Evolutionary conservation across 176 grass and related monocot genomes (phyloP), one percentile per base, ranked within the genome.

Genomic region (Aechmea fasciata): DNA sequence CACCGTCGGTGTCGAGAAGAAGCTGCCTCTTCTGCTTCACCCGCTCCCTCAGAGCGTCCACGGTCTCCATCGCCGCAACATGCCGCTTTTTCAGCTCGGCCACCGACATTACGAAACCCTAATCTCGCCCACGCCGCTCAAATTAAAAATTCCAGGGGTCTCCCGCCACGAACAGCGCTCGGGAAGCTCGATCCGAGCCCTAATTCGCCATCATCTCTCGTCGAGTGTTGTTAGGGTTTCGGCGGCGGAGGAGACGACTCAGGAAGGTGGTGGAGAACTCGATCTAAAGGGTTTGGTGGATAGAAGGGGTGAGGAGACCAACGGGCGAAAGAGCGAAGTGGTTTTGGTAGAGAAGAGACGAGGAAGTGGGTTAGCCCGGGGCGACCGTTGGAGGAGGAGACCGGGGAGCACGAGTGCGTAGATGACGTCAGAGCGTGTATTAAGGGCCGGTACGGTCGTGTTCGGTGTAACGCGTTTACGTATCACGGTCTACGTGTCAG

Each of bases 81-180:
- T 97, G 89, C 83, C 81, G 79, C 79, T 90, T 86, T 81, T 97
- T 97, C 64, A 97, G 82, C 79, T 97, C 94, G 61, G 82, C 89
- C 68, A 97, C 94, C 24, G 94, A 97, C 82, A 61, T 61, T 61
- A 10, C 17, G 20, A 61, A 61, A 61, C 55, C 54, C n/a, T 6
- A 59, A 17, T 18, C 3, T 18, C 19, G 19, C 2, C 13, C 54
- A 15, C 15, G 15, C 11, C 52, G 13, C 52, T 8, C 33, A 3
- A 41, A 41, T 41, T 17, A 57, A 57, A 13, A 3, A 48, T 8
- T 48, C 33, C 33, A 11, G 22, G 3, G 29, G 70, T 49, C 25
- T 48, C 57, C 55, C 53, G 17, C 54, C 71, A 57, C 13, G 11
- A 22, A 52, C 71, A 5, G 4, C 5, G 54, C 49, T 18, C n/a